A percentile compares a stretch with the other conserved stretches of the same genome.
These are phyloP conservation scores for Articulospora tetracladia DNA, from an alignment of 495 filamentous ascomycete genomes.

Conservation along the genomic window DNA sequence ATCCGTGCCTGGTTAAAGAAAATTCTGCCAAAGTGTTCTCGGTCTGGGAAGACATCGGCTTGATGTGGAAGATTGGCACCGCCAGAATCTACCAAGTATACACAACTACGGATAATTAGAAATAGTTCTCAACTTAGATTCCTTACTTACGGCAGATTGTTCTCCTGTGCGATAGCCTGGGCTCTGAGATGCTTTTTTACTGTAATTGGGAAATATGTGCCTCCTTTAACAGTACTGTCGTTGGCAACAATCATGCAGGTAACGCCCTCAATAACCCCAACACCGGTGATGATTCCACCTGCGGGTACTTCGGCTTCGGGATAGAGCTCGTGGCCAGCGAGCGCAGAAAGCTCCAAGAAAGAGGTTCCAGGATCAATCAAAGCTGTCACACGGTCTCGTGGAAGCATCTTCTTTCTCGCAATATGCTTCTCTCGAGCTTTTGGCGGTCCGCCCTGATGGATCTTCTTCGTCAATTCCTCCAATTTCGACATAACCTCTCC, in stretches of 20 bases:
- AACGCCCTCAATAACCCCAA: slow-evolving; percentile 87
- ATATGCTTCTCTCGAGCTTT: slow-evolving; percentile 91
- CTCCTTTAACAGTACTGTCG: slow-evolving; percentile 98
- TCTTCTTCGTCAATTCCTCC: slow-evolving; percentile 62
- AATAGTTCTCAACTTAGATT: neutral
- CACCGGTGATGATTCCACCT: slow-evolving; percentile 89
- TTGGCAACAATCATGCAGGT: slow-evolving; percentile 95
- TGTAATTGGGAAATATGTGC: slow-evolving; percentile 96
- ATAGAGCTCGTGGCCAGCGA: slow-evolving; percentile 87
- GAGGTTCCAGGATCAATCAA: slow-evolving; percentile 85
- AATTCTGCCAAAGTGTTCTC: slow-evolving; percentile 93
- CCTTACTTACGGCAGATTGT: slow-evolving; percentile 54
- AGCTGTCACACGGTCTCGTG: slow-evolving; percentile 82
- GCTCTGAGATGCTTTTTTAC: slow-evolving; percentile 97
- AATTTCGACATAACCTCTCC: slow-evolving; percentile 62
- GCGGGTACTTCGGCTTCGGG: slow-evolving; percentile 80
- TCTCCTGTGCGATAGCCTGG: slow-evolving; percentile 87
- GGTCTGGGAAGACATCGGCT: slow-evolving; percentile 93
- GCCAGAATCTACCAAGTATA: slow-evolving; percentile 95
- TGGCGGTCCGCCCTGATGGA: slow-evolving; percentile 70
- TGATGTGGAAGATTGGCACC: slow-evolving; percentile 96
- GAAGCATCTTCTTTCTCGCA: slow-evolving; percentile 87
- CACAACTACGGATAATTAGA: slow-evolving; percentile 49
- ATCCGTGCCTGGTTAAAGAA: slow-evolving; percentile 99
- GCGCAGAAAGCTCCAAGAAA: slow-evolving; percentile 84